Evolutionary conservation across 1,139 yeast species (phyloP).

Genomic region (Pichia terricola): DNA sequence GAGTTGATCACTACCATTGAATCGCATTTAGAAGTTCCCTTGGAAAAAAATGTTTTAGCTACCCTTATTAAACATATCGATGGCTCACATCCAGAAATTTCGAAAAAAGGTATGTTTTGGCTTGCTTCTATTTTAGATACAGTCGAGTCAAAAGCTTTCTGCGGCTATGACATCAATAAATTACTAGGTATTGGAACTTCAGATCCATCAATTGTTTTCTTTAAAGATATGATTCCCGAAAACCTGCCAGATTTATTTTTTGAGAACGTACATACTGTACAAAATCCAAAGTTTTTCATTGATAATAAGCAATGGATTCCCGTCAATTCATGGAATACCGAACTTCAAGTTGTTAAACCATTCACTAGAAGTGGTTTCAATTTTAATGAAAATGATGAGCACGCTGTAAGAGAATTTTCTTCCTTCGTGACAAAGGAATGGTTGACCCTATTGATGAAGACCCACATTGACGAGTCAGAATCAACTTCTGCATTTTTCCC

Average conservation of each 20-base stretch:
- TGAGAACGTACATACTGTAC: constrained; percentile 43
- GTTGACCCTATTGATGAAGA: constrained; percentile 43
- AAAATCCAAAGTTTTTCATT: constrained; percentile 42
- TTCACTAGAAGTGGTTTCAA: constrained; percentile 26
- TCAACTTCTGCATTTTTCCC: constrained; percentile 52
- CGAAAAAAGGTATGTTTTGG: constrained; percentile 57
- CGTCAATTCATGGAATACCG: constrained; percentile 72
- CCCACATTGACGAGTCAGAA: constrained; percentile 60
- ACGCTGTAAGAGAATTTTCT: constrained; percentile 38
- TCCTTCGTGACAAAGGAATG: constrained; percentile 42
- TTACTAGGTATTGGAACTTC: constrained; percentile 34
- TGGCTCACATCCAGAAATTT: constrained; percentile 65
- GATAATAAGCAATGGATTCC: constrained; percentile 55
- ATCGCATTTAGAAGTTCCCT: constrained; percentile 42
- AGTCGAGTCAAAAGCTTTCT: constrained; percentile 42
- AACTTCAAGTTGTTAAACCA: constrained; percentile 37
- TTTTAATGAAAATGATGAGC: constrained; percentile 32
- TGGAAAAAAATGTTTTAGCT: constrained; percentile 35
- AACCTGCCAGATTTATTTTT: constrained; percentile 33
- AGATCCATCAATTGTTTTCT: constrained; percentile 12
- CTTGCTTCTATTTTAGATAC: constrained; percentile 47
- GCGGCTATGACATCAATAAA: constrained; percentile 40
- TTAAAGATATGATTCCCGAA: constrained; percentile 24
- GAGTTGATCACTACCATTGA: constrained; percentile 48
- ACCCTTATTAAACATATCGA: constrained; percentile 45